Percentiles rank a stretch among this genome's conserved stretches.
phyloP scores from a whole-genome alignment of 768 basidiomycete species.

The Dictyophora rubrovolvata region DNA sequence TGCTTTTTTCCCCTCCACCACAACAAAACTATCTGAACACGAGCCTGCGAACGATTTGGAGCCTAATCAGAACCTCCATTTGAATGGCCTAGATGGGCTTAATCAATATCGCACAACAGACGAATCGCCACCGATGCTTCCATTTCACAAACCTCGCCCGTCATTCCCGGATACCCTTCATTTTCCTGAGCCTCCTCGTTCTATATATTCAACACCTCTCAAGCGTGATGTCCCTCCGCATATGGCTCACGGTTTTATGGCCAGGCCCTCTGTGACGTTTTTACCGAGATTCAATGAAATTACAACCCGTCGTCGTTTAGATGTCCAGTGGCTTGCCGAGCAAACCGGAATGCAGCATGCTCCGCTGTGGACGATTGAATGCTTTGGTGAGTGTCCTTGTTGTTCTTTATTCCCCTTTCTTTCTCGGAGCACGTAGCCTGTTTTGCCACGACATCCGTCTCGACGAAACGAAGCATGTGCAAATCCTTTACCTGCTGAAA shows the following conservation, averaged over 20 bases:
- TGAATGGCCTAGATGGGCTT: no score
- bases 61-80: neutral
- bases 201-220: neutral
- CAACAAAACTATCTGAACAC: constrained; percentile 11
- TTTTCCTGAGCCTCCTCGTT: neutral
- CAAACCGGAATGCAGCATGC: constrained; percentile 61
- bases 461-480: neutral
- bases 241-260: constrained; percentile 5
- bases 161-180: neutral
- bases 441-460: neutral
- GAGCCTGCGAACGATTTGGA: constrained; percentile 5
- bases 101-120: no score
- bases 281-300: constrained; percentile 68
- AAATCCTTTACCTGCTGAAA: neutral
- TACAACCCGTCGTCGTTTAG: constrained; percentile 53
- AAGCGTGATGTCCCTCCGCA: neutral
- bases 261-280: constrained; percentile 34
- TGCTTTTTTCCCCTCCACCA: constrained; percentile 17
- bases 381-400: constrained; percentile 39
- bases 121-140: neutral
- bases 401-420: neutral
- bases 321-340: constrained; percentile 47
- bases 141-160: neutral
- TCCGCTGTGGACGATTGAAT: constrained; percentile 54
- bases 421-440: neutral